A percentile compares a stretch with the other conserved stretches of the same genome.
Evolutionary conservation across 345 rosid species (phyloP).

Genomic region (Arabidopsis arenosa): DNA sequence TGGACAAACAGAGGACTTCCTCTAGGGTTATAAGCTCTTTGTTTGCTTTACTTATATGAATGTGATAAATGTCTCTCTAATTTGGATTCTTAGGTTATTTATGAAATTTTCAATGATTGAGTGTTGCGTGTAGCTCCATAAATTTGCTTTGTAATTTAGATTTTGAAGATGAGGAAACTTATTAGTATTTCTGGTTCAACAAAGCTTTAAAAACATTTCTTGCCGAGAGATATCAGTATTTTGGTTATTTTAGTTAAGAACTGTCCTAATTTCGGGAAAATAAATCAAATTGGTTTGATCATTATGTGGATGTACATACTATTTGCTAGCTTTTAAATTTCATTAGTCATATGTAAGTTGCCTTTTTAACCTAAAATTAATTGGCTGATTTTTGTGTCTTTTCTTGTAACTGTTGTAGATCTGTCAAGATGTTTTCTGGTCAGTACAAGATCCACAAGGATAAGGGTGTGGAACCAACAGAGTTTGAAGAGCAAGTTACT

Average conservation of each 20-base stretch:
- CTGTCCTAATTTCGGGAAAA: not conserved
- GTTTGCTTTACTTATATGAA: too few species aligned
- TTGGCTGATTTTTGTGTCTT: not conserved
- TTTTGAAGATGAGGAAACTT: too few species aligned
- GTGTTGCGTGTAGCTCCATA: too few species aligned
- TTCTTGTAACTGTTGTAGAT: conserved; percentile 37
- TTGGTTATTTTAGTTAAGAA: not conserved
- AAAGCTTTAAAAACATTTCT: too few species aligned
- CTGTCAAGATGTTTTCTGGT: conserved; percentile 74
- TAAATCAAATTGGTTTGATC: not conserved
- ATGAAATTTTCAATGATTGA: too few species aligned
- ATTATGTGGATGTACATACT: not conserved
- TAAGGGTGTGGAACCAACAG: conserved; percentile 82
- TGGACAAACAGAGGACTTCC: not conserved
- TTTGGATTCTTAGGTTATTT: not conserved
- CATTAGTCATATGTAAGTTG: not conserved
- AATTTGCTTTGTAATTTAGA: too few species aligned
- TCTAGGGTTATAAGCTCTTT: not conserved
- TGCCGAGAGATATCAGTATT: not conserved
- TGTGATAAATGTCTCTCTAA: not conserved
- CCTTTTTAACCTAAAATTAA: not conserved
- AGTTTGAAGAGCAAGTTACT: conserved; percentile 84
- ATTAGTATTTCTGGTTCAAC: not conserved
- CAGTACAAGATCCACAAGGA: conserved; percentile 87
- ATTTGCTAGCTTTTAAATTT: not conserved